These are phyloP conservation scores for Mycena vitilis DNA, from an alignment of 768 basidiomycete genomes.

Conservation along the genomic window DNA sequence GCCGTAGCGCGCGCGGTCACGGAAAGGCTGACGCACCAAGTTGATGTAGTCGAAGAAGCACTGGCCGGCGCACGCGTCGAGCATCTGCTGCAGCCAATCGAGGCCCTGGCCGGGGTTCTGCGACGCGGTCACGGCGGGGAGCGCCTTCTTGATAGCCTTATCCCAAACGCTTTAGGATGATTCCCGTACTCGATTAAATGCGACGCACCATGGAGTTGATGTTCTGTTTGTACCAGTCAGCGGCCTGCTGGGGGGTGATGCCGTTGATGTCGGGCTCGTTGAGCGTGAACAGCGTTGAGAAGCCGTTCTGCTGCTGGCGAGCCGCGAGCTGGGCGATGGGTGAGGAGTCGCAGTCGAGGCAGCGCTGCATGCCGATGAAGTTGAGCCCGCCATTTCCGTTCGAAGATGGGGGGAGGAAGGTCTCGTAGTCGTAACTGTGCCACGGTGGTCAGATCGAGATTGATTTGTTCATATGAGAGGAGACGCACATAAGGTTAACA, in stretches of 20 bases:
- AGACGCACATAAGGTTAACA: constrained; percentile 40
- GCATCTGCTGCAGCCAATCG: constrained; percentile 49
- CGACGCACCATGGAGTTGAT: constrained; percentile 49
- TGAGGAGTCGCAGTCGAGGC: constrained; percentile 50
- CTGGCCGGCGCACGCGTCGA: constrained; percentile 47
- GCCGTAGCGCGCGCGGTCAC: no score
- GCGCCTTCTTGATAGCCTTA: constrained; percentile 52
- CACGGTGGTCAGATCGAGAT: not conserved
- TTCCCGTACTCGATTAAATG: not conserved
- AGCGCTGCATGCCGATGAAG: constrained; percentile 55
- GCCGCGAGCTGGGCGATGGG: constrained; percentile 45
- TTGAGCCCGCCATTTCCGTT: constrained; percentile 50
- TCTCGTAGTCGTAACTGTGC: constrained; percentile 52
- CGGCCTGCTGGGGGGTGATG: constrained; percentile 44
- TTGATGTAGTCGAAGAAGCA: constrained; percentile 52
- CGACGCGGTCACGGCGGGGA: constrained; percentile 52
- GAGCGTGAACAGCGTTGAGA: constrained; percentile 39
- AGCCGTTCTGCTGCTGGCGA: constrained; percentile 43
- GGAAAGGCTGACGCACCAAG: constrained; percentile 31
- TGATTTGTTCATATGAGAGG: not conserved
- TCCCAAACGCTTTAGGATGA: no score
- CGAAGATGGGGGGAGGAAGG: constrained; percentile 46
- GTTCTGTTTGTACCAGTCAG: constrained; percentile 50
- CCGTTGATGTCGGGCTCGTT: constrained; percentile 51
- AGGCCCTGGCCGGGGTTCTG: constrained; percentile 45